phyloP scores from a whole-genome alignment of 495 filamentous ascomycete species.

The Penicillium odoratum region DNA sequence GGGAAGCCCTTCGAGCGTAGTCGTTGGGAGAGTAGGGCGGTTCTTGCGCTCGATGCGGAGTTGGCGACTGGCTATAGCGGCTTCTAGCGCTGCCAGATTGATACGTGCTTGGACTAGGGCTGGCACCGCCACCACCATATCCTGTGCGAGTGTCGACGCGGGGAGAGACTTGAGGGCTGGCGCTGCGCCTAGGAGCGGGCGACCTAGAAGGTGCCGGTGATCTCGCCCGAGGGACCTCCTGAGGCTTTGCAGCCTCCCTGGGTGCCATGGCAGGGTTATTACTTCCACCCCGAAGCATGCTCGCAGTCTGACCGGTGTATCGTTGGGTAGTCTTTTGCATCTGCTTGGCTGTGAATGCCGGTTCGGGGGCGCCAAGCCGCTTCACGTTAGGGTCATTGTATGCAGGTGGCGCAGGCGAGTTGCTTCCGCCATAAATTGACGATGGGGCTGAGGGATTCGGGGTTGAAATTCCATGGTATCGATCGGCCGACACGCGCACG shows the following conservation, averaged over 20 bases:
- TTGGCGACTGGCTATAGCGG: conserved; percentile 43
- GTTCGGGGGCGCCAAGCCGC: conserved; percentile 84
- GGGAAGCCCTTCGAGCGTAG: conserved; percentile 56
- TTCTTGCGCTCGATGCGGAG: conserved; percentile 55
- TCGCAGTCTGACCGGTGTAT: conserved; percentile 79
- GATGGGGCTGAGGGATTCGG: conserved; percentile 71
- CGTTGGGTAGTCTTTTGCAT: conserved; percentile 93
- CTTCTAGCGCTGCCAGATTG: conserved; percentile 42
- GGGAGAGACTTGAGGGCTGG: conserved; percentile 49
- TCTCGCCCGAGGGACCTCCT: conserved; percentile 46
- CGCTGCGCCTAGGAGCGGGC: conserved; percentile 54
- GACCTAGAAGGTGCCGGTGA: conserved; percentile 50
- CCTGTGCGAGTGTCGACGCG: conserved; percentile 42
- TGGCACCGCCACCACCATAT: conserved; percentile 35
- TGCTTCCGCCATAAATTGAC: conserved; percentile 60
- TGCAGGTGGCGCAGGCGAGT: conserved; percentile 63
- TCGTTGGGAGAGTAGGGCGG: conserved; percentile 53
- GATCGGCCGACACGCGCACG: conserved; percentile 84
- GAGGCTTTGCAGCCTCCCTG: conserved; percentile 20
- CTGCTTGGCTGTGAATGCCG: conserved; percentile 84
- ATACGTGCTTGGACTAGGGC: conserved; percentile 37
- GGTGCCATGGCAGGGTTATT: conserved; percentile 26
- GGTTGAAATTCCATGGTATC: conserved; percentile 75
- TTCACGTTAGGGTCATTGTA: conserved; percentile 74
- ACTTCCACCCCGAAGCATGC: conserved; percentile 65